Evolutionary conservation across 2,329 filamentous ascomycete genomes (phyloP).

Genomic region (Epichloe sibirici): DNA sequence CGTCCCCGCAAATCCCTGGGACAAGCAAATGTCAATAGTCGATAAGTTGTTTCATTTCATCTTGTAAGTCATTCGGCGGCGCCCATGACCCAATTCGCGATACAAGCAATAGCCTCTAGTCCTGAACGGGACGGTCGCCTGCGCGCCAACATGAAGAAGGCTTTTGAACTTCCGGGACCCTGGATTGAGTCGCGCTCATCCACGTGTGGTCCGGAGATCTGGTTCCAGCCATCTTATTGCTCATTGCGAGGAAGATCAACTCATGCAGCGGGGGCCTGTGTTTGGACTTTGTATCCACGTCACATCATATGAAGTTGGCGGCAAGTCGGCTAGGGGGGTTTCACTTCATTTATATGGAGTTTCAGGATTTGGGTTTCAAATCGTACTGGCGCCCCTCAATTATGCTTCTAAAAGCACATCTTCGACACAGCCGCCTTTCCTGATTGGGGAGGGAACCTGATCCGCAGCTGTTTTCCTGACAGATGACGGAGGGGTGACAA

Average conservation of each 20-base stretch:
- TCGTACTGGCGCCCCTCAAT: too few species aligned
- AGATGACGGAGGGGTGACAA: too few species aligned
- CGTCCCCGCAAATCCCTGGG: background rate
- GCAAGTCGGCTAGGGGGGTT: too few species aligned
- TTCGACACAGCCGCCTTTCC: too few species aligned
- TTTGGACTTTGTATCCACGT: background rate
- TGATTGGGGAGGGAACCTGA: too few species aligned
- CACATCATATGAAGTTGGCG: too few species aligned
- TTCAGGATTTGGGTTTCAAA: too few species aligned
- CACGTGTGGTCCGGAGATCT: background rate
- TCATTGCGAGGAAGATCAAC: background rate
- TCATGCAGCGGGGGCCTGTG: background rate
- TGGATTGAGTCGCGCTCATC: background rate
- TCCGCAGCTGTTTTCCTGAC: too few species aligned
- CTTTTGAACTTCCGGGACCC: background rate
- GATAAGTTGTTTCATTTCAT: background rate
- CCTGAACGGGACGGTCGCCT: background rate
- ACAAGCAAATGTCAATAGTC: background rate
- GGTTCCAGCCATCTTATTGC: background rate
- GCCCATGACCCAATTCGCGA: background rate
- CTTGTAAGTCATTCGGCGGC: background rate
- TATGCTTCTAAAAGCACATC: too few species aligned
- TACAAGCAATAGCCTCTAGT: background rate
- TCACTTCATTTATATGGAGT: too few species aligned
- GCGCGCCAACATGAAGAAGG: background rate